Evolutionary conservation across 176 grass and related monocot genomes (phyloP), one percentile per base, ranked within the genome.

Genomic region (Melocanna baccifera): DNA sequence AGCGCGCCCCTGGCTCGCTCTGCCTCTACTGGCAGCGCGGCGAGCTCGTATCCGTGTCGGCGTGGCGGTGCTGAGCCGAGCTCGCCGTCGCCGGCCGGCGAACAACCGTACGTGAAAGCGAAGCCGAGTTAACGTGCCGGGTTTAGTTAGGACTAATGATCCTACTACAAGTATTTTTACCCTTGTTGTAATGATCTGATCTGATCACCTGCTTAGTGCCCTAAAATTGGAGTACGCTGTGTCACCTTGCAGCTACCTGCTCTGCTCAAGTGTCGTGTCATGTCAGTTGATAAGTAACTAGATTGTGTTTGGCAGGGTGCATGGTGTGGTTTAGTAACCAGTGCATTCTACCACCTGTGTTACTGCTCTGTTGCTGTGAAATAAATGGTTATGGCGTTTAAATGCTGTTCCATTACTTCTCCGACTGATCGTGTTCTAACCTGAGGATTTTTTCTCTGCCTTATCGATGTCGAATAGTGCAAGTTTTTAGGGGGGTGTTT

Each of bases 21-120:
- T 81, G 87, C 85, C 91, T 98, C 63, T 91, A 87, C 78, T 98
- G 96, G 96, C 96, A 98, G 67, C 91, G 84, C 22, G 76, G 83
- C 18, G 93, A 95, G 87, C 87, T 98, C 3, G 87, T 93, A 1
- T 95, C 96, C 4, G 91, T 98, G 16, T 93, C 93, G 19, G 91
- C 91, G 25, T 98, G 96, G 96, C 90, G 89, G 83, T 94, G 93
- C 75, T 97, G 90, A 92, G 18, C 36, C 34, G 25, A 41, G 32
- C 41, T 23, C 40, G 14, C n/a, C 67, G 22, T 23, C 71, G 77
- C 28, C 81, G 68, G 25, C 9, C 53, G 41, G 25, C 67, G 12
- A 36, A 5, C 75, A 4, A 20, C 62, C 75, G 9, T 26, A 50
- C 45, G 71, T 53, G 57, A 48, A 48, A 41, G 62, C 62, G 29